phyloP scores from a whole-genome alignment of 192 early-diverging fungal genomes.

The Umbelopsis ramanniana region DNA sequence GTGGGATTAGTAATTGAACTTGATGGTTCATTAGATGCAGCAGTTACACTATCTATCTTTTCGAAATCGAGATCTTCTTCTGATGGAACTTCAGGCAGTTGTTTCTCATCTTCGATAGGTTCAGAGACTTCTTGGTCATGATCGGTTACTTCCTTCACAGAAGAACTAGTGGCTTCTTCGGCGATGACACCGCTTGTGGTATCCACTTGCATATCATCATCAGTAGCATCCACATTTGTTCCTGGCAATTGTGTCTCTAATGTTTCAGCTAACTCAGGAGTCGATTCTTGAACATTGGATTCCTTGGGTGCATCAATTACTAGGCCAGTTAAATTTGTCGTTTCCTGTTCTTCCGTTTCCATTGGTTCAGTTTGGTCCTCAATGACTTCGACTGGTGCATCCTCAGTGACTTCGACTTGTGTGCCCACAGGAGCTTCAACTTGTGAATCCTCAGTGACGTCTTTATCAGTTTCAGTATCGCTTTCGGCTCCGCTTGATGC shows the following conservation, averaged over 20 bases:
- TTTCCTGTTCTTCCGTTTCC: background rate
- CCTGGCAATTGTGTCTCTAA: background rate
- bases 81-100: background rate
- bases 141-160: background rate
- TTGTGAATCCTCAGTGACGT: too few relatives aligned
- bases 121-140: background rate
- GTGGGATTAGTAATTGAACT: background rate
- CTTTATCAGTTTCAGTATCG: background rate
- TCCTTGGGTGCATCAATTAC: background rate
- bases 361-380: background rate
- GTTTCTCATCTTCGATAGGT: background rate
- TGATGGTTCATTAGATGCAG: background rate
- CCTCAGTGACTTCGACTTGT: too few relatives aligned
- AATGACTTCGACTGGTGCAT: background rate
- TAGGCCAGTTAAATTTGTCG: background rate
- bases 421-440: background rate
- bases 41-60: background rate
- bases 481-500: slow-evolving; percentile 5
- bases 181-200: background rate
- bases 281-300: background rate
- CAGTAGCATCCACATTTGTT: background rate
- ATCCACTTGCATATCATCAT: slow-evolving; percentile 2
- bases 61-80: background rate
- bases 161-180: background rate
- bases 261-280: background rate